Evolutionary conservation across 2,329 filamentous ascomycete species (phyloP).

Genomic region (Periconia sp.): DNA sequence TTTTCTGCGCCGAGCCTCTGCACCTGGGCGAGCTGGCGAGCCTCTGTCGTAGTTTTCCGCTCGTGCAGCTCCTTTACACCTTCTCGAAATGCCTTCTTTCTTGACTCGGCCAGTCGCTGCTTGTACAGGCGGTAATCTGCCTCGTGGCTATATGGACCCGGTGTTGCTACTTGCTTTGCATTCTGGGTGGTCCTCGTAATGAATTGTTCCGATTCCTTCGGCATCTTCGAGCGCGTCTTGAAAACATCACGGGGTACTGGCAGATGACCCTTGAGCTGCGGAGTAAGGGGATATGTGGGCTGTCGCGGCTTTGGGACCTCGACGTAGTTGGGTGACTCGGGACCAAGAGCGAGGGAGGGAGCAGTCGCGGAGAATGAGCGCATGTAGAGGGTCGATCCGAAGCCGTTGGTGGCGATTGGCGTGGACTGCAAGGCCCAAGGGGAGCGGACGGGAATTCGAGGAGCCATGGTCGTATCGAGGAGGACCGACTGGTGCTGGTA

Average conservation of each 20-base stretch:
- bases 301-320: conserved; percentile 80
- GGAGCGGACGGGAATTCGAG: conserved; percentile 46
- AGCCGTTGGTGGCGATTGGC: conserved; percentile 20
- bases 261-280: conserved; percentile 73
- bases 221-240: conserved; percentile 41
- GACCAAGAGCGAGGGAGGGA: conserved; percentile 63
- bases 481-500: conserved; percentile 18
- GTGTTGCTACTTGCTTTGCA: conserved; percentile 52
- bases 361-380: conserved; percentile 55
- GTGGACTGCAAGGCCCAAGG: conserved; percentile 31
- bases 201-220: conserved; percentile 68
- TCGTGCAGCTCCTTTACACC: conserved; percentile 73
- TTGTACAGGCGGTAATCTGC: conserved; percentile 69
- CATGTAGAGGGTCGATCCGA: conserved; percentile 13
- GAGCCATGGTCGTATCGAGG: conserved; percentile 45
- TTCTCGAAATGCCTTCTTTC: conserved; percentile 73
- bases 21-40: conserved; percentile 23
- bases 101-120: conserved; percentile 71
- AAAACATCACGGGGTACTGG: conserved; percentile 86
- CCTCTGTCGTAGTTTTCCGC: conserved; percentile 37
- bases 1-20: conserved; percentile 52
- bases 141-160: conserved; percentile 42
- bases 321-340: conserved; percentile 88
- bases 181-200: conserved; percentile 64
- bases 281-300: conserved; percentile 60